Percentiles rank a stretch among this genome's conserved stretches.
Conservation (phyloP, 179 eudicot species). For the Carnegiea gigantea region DNA sequence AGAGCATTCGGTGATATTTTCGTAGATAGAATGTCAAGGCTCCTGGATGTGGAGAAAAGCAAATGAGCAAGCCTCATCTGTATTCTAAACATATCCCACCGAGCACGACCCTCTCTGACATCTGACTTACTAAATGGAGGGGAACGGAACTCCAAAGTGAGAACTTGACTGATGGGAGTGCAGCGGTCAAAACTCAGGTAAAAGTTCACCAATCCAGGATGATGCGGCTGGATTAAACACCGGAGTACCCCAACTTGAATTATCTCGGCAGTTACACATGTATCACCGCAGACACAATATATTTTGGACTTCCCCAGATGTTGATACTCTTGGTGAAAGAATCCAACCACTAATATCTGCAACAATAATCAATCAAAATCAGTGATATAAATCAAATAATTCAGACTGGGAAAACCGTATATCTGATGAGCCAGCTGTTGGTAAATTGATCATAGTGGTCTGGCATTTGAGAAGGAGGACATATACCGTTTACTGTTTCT, state of each 20-base stretch:
- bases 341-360: slow-evolving; percentile 84
- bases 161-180: slow-evolving; percentile 72
- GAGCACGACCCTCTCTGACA: slow-evolving; percentile 35
- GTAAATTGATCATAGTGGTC: neutral
- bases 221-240: slow-evolving; percentile 64
- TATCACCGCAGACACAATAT: slow-evolving; percentile 69
- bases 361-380: slow-evolving; percentile 17
- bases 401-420: neutral
- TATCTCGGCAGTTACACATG: slow-evolving; percentile 50
- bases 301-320: slow-evolving; percentile 46
- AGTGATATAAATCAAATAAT: neutral
- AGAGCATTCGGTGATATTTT: slow-evolving; percentile 48
- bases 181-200: slow-evolving; percentile 74
- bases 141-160: slow-evolving; percentile 60
- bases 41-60: slow-evolving; percentile 80
- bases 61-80: slow-evolving; percentile 82
- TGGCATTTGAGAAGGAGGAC: neutral
- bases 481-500: neutral
- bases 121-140: slow-evolving; percentile 27
- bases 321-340: slow-evolving; percentile 48
- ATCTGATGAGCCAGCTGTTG: neutral
- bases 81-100: slow-evolving; percentile 62
- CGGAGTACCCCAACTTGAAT: slow-evolving; percentile 85
- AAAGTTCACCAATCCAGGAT: slow-evolving; percentile 62
- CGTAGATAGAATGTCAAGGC: slow-evolving; percentile 53